A percentile compares a stretch with the other conserved stretches of the same genome.
Conservation (phyloP, 2,329 filamentous ascomycete genomes). For the Cordyceps fumosorosea region DNA sequence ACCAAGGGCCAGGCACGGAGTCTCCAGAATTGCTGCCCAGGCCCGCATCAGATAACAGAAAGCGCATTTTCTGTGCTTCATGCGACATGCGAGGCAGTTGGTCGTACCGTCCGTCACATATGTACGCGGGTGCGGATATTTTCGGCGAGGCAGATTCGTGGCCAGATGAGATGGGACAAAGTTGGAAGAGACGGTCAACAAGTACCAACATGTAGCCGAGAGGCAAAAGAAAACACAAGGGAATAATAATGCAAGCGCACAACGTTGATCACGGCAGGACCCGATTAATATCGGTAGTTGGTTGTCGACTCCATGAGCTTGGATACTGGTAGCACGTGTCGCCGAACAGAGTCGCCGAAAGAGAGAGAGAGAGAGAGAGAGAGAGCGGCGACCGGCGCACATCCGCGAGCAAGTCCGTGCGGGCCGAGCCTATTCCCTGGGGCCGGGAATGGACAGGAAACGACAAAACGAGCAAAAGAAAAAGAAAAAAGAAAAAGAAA, state of each 20-base stretch:
- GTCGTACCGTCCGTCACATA: background rate
- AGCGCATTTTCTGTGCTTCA: background rate
- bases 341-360: too few relatives aligned
- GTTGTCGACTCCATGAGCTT: too few relatives aligned
- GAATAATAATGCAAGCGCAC: too few relatives aligned
- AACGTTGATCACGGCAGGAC: too few relatives aligned
- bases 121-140: background rate
- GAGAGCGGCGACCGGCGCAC: background rate
- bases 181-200: background rate
- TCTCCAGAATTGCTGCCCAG: background rate
- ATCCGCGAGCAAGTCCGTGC: background rate
- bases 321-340: background rate
- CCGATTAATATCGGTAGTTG: too few relatives aligned
- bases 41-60: background rate
- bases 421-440: slow-evolving; percentile 9
- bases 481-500: background rate
- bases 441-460: slow-evolving; percentile 6
- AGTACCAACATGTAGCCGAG: background rate
- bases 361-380: background rate
- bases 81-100: background rate
- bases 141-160: too few relatives aligned
- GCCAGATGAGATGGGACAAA: background rate
- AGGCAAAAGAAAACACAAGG: background rate
- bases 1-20: too few relatives aligned
- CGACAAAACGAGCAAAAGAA: background rate